Percentiles rank a stretch among this genome's conserved stretches.
phyloP scores from a whole-genome alignment of 2,329 filamentous ascomycete genomes.

The Aspergillus quadrilineatus region DNA sequence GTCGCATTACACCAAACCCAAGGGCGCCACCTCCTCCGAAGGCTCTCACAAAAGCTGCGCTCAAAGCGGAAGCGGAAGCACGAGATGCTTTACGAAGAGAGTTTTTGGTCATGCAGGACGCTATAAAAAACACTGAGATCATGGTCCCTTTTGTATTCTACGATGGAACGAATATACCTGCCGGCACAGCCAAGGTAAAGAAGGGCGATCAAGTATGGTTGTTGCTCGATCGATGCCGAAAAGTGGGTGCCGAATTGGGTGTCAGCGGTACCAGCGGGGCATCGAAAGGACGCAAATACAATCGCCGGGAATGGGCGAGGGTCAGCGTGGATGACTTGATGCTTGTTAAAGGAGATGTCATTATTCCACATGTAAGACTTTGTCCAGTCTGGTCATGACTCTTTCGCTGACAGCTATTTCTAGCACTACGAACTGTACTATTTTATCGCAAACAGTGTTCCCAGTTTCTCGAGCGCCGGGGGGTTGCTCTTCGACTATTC shows the following conservation, averaged over 20 bases:
- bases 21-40: slow-evolving; percentile 62
- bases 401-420: slow-evolving; percentile 7
- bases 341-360: slow-evolving; percentile 84
- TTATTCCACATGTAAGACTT: slow-evolving; percentile 82
- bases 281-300: slow-evolving; percentile 53
- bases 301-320: slow-evolving; percentile 80
- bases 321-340: slow-evolving; percentile 95
- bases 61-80: slow-evolving; percentile 76
- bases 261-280: slow-evolving; percentile 61
- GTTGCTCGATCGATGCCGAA: slow-evolving; percentile 86
- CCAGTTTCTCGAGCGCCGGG: slow-evolving; percentile 69
- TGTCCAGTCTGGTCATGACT: background rate
- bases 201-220: slow-evolving; percentile 94
- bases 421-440: slow-evolving; percentile 98
- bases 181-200: slow-evolving; percentile 79
- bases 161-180: slow-evolving; percentile 85
- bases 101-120: slow-evolving; percentile 78
- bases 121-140: slow-evolving; percentile 85
- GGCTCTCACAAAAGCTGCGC: slow-evolving; percentile 69
- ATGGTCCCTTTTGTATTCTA: slow-evolving; percentile 95
- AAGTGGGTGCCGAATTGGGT: slow-evolving; percentile 79
- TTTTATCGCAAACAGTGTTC: slow-evolving; percentile 75
- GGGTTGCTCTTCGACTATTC: slow-evolving; percentile 79
- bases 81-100: slow-evolving; percentile 73
- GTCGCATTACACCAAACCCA: slow-evolving; percentile 46